Conservation (phyloP, 192 early-diverging fungal genomes). For the Coemansia sp. region DNA sequence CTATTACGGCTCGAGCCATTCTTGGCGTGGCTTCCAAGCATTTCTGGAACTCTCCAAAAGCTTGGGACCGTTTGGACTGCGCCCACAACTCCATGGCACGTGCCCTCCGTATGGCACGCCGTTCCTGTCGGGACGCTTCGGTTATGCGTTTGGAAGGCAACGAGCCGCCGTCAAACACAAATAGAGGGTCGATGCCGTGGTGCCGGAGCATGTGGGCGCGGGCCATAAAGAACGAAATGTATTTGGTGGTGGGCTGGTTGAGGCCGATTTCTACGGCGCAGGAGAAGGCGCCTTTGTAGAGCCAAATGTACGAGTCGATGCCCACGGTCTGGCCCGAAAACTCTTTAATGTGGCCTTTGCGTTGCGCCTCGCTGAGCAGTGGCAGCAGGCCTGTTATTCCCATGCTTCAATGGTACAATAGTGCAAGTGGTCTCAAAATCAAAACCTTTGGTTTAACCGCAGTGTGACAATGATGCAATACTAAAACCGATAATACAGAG, state of each 20-base stretch:
- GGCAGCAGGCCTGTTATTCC: constrained; percentile 89
- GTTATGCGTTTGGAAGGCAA: constrained; percentile 83
- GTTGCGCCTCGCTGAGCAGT: constrained; percentile 71
- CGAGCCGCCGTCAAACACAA: constrained; percentile 95
- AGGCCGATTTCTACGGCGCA: constrained; percentile 81
- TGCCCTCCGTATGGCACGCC: constrained; percentile 58
- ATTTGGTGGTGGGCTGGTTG: constrained; percentile 73
- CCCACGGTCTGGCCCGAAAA: constrained; percentile 73
- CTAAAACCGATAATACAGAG: too few species aligned
- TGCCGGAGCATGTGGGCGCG: constrained; percentile 72
- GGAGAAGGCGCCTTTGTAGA: constrained; percentile 82
- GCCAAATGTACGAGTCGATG: constrained; percentile 95
- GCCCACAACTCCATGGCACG: constrained; percentile 56
- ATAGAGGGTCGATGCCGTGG: constrained; percentile 69
- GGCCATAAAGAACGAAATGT: constrained; percentile 79
- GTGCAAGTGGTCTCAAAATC: too few species aligned
- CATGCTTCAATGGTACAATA: constrained; percentile 56
- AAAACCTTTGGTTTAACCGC: too few species aligned
- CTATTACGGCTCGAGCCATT: constrained; percentile 79
- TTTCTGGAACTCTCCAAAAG: constrained; percentile 70
- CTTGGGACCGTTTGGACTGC: constrained; percentile 60
- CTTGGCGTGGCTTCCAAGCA: constrained; percentile 80
- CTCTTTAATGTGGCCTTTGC: constrained; percentile 66
- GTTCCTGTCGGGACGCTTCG: constrained; percentile 59
- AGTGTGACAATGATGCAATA: too few species aligned